Base-by-base conservation (phyloP, 345 rosid species). In the Alliaria petiolata region DNA sequence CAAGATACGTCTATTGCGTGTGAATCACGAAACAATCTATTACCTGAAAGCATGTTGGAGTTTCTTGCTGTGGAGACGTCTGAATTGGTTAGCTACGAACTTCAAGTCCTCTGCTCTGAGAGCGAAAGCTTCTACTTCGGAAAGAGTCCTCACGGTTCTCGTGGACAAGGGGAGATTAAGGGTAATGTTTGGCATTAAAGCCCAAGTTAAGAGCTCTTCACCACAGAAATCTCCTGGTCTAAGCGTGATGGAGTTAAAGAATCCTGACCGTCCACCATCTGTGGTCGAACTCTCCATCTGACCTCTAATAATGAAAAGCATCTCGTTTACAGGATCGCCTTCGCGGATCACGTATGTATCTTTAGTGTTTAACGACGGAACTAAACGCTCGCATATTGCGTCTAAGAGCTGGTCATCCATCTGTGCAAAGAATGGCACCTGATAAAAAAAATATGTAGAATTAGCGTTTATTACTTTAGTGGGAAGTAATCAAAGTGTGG, bases 241-340 rank as follows among this genome's bases (percentile, higher is more conserved):
- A 6, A 92, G 86, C 14, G 85, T 84, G 33, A 87, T 92, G 22
- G 95, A 85, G 68, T 86, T 92, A 85, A 76, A 92, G 78, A 89
- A 92, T 8, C 96, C 96, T 20, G 83, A 30, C 45, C 96, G 80
- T 39, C 96, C 96, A 25, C 98, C 95, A 35, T 92, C 84, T 30
- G 96, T 92, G 14, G 95, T 89, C 22, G 90, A 85, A 85, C 98
- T 92, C 78, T 92, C 92, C 71, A 92, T 70, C 65, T 83, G 81
- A 16, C 98, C 98, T 81, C 98, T 82, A n/a, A 92, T 86, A 59
- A 89, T 83, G 85, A 92, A 92, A 28, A 92, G 77, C 98, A 92
- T 87, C 82, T 92, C 95, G 38, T 74, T 85, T 45, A 92, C 96
- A 1, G 96, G 98, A 79, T 92, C 98, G 1, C 92, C 98, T 71